phyloP scores from a whole-genome alignment of 1,284 basidiomycete species.

The Mycocalia duriaeana region DNA sequence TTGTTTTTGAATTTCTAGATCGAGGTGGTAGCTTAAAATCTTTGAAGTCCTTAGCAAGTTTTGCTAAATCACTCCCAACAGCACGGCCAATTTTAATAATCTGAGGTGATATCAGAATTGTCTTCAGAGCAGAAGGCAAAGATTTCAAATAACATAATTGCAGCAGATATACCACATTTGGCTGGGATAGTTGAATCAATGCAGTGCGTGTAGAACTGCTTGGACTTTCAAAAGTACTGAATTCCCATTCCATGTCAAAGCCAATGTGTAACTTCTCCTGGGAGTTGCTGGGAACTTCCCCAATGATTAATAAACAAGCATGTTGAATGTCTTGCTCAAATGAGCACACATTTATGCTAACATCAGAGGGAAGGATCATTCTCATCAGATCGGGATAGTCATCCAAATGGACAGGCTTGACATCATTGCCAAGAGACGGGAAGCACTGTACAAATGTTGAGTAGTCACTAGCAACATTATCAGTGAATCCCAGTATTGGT shows the following conservation, averaged over 20 bases:
- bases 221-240: constrained; percentile 6
- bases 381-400: not conserved
- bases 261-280: constrained; percentile 8
- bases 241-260: constrained; percentile 20
- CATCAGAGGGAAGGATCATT: not conserved
- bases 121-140: constrained; percentile 7
- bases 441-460: not conserved
- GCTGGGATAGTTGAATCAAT: not conserved
- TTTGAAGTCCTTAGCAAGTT: constrained; percentile 12
- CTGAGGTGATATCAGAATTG: constrained; percentile 8
- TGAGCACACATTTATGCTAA: not conserved
- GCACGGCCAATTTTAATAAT: constrained; percentile 12
- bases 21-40: not conserved
- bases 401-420: not conserved
- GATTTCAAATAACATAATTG: not conserved
- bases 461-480: constrained; percentile 5
- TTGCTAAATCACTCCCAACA: constrained; percentile 11
- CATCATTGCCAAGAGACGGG: not conserved
- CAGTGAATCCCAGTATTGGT: constrained; percentile 1
- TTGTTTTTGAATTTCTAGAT: not conserved
- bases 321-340: not conserved
- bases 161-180: not conserved
- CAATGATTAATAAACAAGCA: not conserved
- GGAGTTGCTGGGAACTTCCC: not conserved
- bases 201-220: constrained; percentile 11